Evolutionary conservation across 495 filamentous ascomycete genomes (phyloP).

Genomic region (Bathelium albidoporum): DNA sequence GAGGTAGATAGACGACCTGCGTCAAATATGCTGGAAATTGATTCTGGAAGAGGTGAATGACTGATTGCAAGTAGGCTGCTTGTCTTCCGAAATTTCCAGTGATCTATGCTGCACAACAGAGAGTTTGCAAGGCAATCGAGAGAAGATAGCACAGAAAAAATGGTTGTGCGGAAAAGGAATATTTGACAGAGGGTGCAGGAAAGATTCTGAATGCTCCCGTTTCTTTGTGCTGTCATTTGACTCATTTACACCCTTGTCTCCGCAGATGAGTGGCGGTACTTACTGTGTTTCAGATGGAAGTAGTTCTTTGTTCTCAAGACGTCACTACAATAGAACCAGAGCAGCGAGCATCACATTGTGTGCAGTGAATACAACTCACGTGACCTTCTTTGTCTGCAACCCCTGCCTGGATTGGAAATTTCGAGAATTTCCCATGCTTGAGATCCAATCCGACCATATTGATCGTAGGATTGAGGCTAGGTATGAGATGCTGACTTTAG

Average conservation of each 20-base stretch:
- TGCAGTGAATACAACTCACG: not conserved
- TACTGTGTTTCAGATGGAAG: not conserved
- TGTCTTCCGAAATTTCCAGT: not conserved
- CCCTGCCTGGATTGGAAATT: too few relatives aligned
- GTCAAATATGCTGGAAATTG: not conserved
- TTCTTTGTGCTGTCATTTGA: not conserved
- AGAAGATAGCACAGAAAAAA: not conserved
- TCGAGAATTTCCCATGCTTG: too few relatives aligned
- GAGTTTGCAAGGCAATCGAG: not conserved
- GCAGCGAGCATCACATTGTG: not conserved
- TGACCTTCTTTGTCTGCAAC: not conserved
- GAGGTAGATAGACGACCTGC: slow-evolving; percentile 1
- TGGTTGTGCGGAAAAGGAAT: not conserved
- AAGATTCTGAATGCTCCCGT: not conserved
- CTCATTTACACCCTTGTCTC: not conserved
- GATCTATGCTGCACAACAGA: not conserved
- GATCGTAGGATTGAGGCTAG: not conserved
- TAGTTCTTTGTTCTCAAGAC: not conserved
- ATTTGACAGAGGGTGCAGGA: not conserved
- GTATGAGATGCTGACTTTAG: not conserved
- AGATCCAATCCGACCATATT: too few relatives aligned
- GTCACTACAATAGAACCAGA: not conserved
- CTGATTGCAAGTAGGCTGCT: not conserved
- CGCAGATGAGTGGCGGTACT: not conserved
- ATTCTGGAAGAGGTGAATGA: not conserved